Conservation (phyloP, 2,329 filamentous ascomycete genomes). For the Dichotomopilus funicola region DNA sequence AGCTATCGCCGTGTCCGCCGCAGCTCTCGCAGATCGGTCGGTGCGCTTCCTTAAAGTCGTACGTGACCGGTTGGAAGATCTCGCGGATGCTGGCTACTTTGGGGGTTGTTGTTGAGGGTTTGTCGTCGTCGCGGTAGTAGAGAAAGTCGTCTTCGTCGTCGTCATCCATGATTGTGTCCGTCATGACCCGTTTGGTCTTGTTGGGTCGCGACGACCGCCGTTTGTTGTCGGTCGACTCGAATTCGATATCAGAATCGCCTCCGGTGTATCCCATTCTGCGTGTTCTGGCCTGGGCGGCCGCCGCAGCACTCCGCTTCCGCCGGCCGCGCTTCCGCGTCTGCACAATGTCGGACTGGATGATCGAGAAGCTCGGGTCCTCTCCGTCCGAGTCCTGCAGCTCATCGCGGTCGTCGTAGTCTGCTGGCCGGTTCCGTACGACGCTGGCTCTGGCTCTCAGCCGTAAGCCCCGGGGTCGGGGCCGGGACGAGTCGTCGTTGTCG, state of each 20-base stretch:
- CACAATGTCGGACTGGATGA: constrained; percentile 26
- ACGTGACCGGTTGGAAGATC: constrained; percentile 58
- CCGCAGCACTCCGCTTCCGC: constrained; percentile 5
- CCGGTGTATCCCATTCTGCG: not conserved
- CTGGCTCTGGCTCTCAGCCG: constrained; percentile 7
- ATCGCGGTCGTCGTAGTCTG: constrained; percentile 23
- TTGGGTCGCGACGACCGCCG: constrained; percentile 45
- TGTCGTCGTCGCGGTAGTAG: constrained; percentile 42
- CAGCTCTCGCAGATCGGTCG: constrained; percentile 68
- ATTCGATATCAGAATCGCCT: constrained; percentile 40
- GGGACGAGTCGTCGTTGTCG: not conserved
- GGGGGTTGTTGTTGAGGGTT: constrained; percentile 34
- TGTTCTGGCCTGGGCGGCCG: not conserved
- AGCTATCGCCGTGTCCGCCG: constrained; percentile 40
- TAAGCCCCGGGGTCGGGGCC: not conserved
- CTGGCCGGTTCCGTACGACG: not conserved
- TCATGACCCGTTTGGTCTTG: constrained; percentile 39
- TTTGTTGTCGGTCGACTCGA: constrained; percentile 34
- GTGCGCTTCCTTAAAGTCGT: constrained; percentile 63
- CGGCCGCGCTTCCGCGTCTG: constrained; percentile 14
- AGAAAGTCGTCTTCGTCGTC: constrained; percentile 59
- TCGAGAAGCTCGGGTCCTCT: constrained; percentile 22
- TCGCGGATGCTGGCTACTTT: constrained; percentile 65
- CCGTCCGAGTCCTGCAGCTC: constrained; percentile 27
- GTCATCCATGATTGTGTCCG: constrained; percentile 49